Base-by-base conservation (phyloP, 345 rosid genomes). In the Toxicodendron radicans region DNA sequence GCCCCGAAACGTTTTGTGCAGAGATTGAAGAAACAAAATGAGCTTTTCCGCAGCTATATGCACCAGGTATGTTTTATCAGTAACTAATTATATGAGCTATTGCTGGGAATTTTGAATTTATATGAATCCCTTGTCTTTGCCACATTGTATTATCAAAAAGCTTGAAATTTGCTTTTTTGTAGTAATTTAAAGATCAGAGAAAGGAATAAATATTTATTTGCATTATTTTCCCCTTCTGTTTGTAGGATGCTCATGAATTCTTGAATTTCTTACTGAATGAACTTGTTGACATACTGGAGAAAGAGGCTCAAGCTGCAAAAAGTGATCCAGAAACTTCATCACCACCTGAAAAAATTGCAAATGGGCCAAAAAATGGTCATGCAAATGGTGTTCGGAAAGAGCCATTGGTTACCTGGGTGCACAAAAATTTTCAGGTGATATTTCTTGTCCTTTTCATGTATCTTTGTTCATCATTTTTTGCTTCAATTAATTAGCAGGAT, bases 191-290 rank as follows among this genome's bases (percentile, higher is more conserved):
- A 33, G 45, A 10, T 54, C 54, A n/a, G 23, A 18, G 58, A 46
- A 18, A 32, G 58, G 56, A 18, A 65, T 52, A 62, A 33, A 64
- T 38, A 49, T 56, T 23, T 70, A 63, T n/a, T 53, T 74, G 10
- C 43, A 30, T 64, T 27, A 38, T 56, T 45, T 64, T 45, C 32
- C 57, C 53, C 11, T 64, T 67, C 23, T 76, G 38, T 58, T 57
- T 84, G 79, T 68, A 96, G 99, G 99, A 96, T 85, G 99, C 99
- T 62, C 99, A 96, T 81, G 99, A 96, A 72, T 93, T 96, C 83
- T 83, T 96, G 85, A 96, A 93, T 79, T 96, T 92, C 84, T 84
- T 96, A 81, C 94, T 96, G 53, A 96, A 96, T 85, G 99, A 96
- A 85, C 97, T 96, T 79, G 99, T 93, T 62, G 99, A 96, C 82